These are phyloP conservation scores for Gossypium schwendimanii DNA, from an alignment of 441 rosid species.

Conservation along the genomic window DNA sequence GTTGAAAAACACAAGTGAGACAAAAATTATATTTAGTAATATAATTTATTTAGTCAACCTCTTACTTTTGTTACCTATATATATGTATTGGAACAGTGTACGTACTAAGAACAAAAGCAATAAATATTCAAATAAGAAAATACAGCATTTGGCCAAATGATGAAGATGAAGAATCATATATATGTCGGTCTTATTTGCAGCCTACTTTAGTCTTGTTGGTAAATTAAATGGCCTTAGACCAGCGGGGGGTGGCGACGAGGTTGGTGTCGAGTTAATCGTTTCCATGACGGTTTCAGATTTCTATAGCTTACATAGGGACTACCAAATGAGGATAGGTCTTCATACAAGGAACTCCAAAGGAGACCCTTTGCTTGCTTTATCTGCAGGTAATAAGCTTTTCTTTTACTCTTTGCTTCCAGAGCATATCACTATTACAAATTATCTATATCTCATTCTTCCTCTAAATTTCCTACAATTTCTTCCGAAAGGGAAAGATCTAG, in stretches of 20 bases:
- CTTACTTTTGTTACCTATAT: background rate
- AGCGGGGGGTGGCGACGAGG: background rate
- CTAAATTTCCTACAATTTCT: too few relatives aligned
- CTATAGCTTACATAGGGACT: background rate
- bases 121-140: background rate
- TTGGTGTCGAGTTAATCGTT: slow-evolving; percentile 6
- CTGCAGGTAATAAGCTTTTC: too few relatives aligned
- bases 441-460: too few relatives aligned
- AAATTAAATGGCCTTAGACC: background rate
- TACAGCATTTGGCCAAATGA: background rate
- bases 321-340: background rate
- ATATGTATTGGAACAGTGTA: too few relatives aligned
- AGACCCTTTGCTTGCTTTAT: too few relatives aligned
- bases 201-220: too few relatives aligned
- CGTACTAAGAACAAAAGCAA: background rate
- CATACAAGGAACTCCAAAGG: background rate
- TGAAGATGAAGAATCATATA: too few relatives aligned
- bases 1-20: too few relatives aligned
- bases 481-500: too few relatives aligned
- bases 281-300: slow-evolving; percentile 16
- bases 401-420: too few relatives aligned
- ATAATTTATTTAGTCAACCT: background rate
- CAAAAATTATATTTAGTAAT: too few relatives aligned
- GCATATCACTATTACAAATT: too few relatives aligned
- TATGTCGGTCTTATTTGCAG: background rate